Percentiles rank a stretch among this genome's conserved stretches.
phyloP scores from a whole-genome alignment of 164 flowering plant genomes.

The Piper betle region DNA sequence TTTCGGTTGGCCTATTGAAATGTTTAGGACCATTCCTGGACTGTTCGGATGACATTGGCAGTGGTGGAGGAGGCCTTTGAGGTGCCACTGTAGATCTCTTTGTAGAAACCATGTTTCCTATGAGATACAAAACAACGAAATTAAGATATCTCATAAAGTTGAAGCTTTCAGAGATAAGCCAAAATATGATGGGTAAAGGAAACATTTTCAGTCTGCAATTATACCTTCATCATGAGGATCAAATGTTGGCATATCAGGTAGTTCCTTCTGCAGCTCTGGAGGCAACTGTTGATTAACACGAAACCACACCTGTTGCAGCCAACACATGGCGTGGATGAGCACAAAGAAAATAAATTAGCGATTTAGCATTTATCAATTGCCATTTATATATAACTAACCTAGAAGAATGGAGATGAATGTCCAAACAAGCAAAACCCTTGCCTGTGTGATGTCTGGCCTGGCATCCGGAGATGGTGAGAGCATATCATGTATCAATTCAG shows the following conservation, averaged over 20 bases:
- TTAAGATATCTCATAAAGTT: not conserved
- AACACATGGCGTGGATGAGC: constrained; percentile 18
- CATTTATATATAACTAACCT: constrained; percentile 85
- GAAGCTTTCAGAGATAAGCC: not conserved
- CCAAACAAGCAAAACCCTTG: constrained; percentile 99
- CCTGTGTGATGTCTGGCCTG: constrained; percentile 99
- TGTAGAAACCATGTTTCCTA: constrained; percentile 17
- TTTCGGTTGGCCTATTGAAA: not conserved
- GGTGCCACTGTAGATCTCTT: constrained; percentile 49
- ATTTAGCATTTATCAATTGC: constrained; percentile 19
- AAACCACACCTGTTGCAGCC: constrained; percentile 80
- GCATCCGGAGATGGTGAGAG: constrained; percentile 77
- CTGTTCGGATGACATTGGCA: constrained; percentile 47
- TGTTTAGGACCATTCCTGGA: constrained; percentile 16
- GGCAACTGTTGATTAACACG: constrained; percentile 86
- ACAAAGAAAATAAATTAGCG: constrained; percentile 13
- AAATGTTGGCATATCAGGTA: constrained; percentile 53
- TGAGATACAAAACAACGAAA: not conserved
- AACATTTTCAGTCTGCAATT: not conserved
- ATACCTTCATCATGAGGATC: constrained; percentile 39
- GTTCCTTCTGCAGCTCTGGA: constrained; percentile 58
- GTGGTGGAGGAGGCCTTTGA: constrained; percentile 77
- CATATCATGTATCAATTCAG: constrained; percentile 78
- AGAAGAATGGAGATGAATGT: constrained; percentile 85
- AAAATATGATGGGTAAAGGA: not conserved